Evolutionary conservation across 1,284 basidiomycete genomes (phyloP).

Genomic region (Porodaedalea pini): DNA sequence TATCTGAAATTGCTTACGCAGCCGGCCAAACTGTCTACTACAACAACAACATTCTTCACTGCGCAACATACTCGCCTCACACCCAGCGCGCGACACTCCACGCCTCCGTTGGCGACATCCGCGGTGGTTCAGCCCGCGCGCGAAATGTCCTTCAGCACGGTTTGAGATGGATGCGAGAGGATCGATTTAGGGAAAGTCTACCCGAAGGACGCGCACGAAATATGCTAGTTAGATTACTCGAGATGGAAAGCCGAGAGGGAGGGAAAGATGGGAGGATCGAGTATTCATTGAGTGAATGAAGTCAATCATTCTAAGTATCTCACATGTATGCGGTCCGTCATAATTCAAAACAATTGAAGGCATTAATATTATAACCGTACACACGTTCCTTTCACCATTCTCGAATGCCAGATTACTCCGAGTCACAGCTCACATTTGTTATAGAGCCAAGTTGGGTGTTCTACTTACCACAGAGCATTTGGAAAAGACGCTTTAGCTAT

Average conservation of each 20-base stretch:
- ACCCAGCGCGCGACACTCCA: constrained; percentile 68
- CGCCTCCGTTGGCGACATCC: constrained; percentile 64
- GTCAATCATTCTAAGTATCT: background rate
- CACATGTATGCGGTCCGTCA: no score
- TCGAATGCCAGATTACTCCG: no score
- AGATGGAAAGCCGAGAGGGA: constrained; percentile 48
- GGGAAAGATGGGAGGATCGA: constrained; percentile 38
- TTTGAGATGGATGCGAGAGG: constrained; percentile 68
- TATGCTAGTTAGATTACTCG: constrained; percentile 62
- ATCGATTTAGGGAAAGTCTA: constrained; percentile 49
- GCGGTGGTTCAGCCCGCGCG: constrained; percentile 62
- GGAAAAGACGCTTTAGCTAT: no score
- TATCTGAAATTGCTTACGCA: constrained; percentile 21
- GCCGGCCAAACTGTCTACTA: constrained; percentile 80
- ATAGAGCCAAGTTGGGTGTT: no score
- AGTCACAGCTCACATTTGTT: no score
- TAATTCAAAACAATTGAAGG: no score
- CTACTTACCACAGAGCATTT: no score
- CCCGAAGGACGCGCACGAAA: constrained; percentile 41
- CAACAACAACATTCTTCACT: constrained; percentile 78
- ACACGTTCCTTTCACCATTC: no score
- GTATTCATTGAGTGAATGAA: constrained; percentile 45
- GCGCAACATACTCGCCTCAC: constrained; percentile 58
- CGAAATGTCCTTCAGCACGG: constrained; percentile 81
- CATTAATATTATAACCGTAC: no score